These are phyloP conservation scores for Kodamaea sp. DNA, from an alignment of 1,139 yeast species.

Conservation along the genomic window DNA sequence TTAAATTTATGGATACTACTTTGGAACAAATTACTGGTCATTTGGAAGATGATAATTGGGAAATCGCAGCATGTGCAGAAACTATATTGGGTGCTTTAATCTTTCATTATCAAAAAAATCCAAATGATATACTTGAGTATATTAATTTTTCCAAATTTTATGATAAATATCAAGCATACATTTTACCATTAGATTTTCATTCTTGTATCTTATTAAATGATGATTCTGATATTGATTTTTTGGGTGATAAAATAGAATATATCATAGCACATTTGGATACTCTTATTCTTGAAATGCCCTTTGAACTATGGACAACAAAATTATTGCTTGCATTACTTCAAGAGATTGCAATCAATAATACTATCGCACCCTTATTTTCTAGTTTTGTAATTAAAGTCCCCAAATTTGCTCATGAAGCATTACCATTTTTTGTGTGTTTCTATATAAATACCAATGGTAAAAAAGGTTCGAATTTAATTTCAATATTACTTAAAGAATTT, in stretches of 20 bases:
- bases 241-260: slow-evolving; percentile 14
- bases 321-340: slow-evolving; percentile 32
- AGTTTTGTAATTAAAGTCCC: slow-evolving; percentile 23
- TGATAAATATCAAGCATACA: slow-evolving; percentile 13
- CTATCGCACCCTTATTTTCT: slow-evolving; percentile 23
- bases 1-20: slow-evolving; percentile 15
- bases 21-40: slow-evolving; percentile 12
- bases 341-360: slow-evolving; percentile 26
- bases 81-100: slow-evolving; percentile 37
- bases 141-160: slow-evolving; percentile 16
- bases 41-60: slow-evolving; percentile 12
- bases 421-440: slow-evolving; percentile 26
- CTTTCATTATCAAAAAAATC: slow-evolving; percentile 16
- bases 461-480: slow-evolving; percentile 11
- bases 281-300: slow-evolving; percentile 5
- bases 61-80: slow-evolving; percentile 31
- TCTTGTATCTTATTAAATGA: slow-evolving; percentile 30
- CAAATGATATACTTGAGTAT: slow-evolving; percentile 16
- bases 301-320: slow-evolving; percentile 28
- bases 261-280: slow-evolving; percentile 12
- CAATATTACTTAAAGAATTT: slow-evolving; percentile 12
- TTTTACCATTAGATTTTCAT: slow-evolving; percentile 33
- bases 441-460: slow-evolving; percentile 17
- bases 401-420: slow-evolving; percentile 18
- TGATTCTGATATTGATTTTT: slow-evolving; percentile 15